Percentiles rank a stretch among this genome's conserved stretches.
Conservation (phyloP, 805 yeast genomes). For the Wickerhamiella musiphila region DNA sequence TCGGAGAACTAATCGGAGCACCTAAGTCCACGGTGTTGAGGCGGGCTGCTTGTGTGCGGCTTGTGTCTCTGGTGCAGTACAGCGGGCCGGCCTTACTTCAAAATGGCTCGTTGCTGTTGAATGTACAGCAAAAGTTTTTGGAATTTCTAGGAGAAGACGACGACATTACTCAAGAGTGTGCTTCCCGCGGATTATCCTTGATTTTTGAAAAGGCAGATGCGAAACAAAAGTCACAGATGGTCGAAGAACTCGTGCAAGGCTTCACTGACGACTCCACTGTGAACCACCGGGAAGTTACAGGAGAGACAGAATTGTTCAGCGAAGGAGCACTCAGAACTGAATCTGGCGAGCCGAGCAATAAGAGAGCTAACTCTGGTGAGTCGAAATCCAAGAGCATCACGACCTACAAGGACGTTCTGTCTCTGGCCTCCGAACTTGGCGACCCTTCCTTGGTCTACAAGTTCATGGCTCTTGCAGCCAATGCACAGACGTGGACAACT, state of each 20-base stretch:
- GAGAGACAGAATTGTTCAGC: slow-evolving; percentile 72
- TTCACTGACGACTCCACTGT: slow-evolving; percentile 53
- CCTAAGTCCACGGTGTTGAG: slow-evolving; percentile 55
- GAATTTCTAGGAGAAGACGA: slow-evolving; percentile 63
- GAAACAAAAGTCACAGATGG: slow-evolving; percentile 52
- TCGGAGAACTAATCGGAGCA: slow-evolving; percentile 32
- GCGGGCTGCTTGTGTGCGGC: slow-evolving; percentile 71
- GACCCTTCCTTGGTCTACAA: slow-evolving; percentile 88
- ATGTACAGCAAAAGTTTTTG: slow-evolving; percentile 61
- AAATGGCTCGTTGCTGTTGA: slow-evolving; percentile 32
- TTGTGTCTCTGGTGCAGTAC: slow-evolving; percentile 61
- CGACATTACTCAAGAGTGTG: slow-evolving; percentile 80
- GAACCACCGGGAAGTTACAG: slow-evolving; percentile 50
- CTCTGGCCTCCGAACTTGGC: slow-evolving; percentile 83
- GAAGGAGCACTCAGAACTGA: slow-evolving; percentile 64
- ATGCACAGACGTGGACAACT: slow-evolving; percentile 80
- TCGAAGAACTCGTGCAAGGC: slow-evolving; percentile 52
- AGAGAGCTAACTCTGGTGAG: slow-evolving; percentile 7
- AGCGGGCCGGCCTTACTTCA: slow-evolving; percentile 36
- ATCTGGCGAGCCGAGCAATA: too few relatives aligned
- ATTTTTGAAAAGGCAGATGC: slow-evolving; percentile 61
- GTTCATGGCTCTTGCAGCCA: slow-evolving; percentile 81
- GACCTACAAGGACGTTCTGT: slow-evolving; percentile 79
- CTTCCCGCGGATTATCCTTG: slow-evolving; percentile 71
- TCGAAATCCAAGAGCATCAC: too few relatives aligned